Base-by-base conservation (phyloP, 495 filamentous ascomycete genomes). In the Tuber borchii region DNA sequence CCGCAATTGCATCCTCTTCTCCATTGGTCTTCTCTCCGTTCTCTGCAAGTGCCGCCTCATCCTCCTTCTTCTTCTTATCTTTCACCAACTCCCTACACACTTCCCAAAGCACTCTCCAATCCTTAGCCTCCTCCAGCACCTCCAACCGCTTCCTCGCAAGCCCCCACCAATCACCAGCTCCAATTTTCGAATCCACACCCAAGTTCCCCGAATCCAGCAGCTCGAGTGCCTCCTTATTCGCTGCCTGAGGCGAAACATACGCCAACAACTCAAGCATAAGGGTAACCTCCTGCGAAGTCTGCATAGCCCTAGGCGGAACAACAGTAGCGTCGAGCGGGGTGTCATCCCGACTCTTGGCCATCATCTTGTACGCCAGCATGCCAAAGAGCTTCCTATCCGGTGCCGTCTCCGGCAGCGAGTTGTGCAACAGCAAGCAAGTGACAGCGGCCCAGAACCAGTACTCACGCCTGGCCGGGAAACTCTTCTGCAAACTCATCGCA, bases 401-500 rank as follows among this genome's bases (percentile, higher is more conserved):
- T 7, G 87, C 86, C 26, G 84, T 86, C 73, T 84, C 85, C 20
- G 83, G 61, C 42, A 82, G 77, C 43, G 80, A 82, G 48, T 82
- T 82, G 76, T 81, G 75, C 31, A 83, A 34, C 39, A 89, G 79
- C 71, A 87, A 83, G 46, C 84, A 86, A 48, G 86, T 83, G 72
- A 90, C 85, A 37, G 90, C 88, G 19, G 88, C 87, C 87, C 88
- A 89, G 75, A 90, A 87, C 77, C 87, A 87, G 75, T 89, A 90
- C 56, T 88, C 86, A 37, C 89, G 84, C 31, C 86, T 84, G 73
- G 87, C 86, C 2, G 89, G 86, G 70, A 88, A 90, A 76, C 86
- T 87, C 77, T 86, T 90, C 79, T 88, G 88, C 43, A 90, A 86
- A 37, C 85, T 85, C 87, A 90, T 90, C 39, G 87, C 85, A 72